Evolutionary conservation across 768 basidiomycete species (phyloP), one percentile per base, ranked within the genome.

Genomic region (Cubamyces lactineus): DNA sequence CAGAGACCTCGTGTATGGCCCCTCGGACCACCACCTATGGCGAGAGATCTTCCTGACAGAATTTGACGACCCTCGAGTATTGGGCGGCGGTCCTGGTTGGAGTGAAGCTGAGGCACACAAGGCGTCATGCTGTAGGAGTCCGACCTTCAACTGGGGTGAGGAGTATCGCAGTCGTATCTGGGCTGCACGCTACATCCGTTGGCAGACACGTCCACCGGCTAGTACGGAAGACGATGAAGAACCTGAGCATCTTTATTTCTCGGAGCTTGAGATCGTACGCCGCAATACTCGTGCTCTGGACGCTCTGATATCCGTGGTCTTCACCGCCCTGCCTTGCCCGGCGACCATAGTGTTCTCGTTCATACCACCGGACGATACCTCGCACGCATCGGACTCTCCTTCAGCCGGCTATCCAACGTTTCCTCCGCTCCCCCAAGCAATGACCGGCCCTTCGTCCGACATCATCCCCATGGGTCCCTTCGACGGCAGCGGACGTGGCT

Each of bases 21-120:
- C 71, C 13, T 19, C 54, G 1, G 74, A 76, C 59, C 61, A 67
- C 11, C 74, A 78, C 61, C 70, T 79, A 15, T 80, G 79, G 79
- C 71, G 75, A 15, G 64, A 70, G 30, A 63, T 78, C 62, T 79
- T 78, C 72, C 72, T 78, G 40, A 46, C 62, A 16, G 49, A 65
- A 9, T 79, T 78, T 49, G 79, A 79, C 53, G 70, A 78, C 61
- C 76, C 75, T 1, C 66, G 70, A 7, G 39, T 40, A 26, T 50
- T 42, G n/a, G 53, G 66, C 1, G 59, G 61, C 2, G 64, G 64
- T 2, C 60, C 59, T 2, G 59, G 59, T 6, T 61, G 64, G 60
- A 5, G 12, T 12, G 51, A 66, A 2, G 57, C 41, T 17, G n/a
- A 42, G 19, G 42, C 28, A 21, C 39, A 41, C 46, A 57, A n/a